Conservation (phyloP, 176 grass and related monocot genomes). For the Carex scoparia region DNA sequence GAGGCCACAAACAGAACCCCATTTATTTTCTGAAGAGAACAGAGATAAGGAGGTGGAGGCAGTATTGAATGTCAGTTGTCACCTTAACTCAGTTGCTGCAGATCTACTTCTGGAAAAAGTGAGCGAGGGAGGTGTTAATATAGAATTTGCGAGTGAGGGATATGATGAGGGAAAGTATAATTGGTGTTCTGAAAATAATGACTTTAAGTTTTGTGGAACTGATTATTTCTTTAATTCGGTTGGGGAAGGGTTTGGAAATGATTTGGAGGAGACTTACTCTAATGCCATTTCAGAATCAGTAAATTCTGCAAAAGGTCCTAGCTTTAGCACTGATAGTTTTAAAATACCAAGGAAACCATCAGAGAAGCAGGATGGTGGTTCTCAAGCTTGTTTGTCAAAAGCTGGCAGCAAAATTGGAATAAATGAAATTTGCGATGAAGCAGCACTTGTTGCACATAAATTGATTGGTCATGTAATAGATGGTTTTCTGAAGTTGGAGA, state of each 20-base stretch:
- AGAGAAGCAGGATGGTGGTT: conserved; percentile 4
- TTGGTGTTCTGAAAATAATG: conserved; percentile 18
- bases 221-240: conserved; percentile 16
- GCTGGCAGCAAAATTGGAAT: conserved; percentile 23
- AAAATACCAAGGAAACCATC: not conserved
- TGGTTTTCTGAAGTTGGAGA: conserved; percentile 34
- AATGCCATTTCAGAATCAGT: conserved; percentile 19
- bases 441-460: conserved; percentile 39
- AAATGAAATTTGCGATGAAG: conserved; percentile 43
- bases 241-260: conserved; percentile 1
- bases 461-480: conserved; percentile 49
- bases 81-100: conserved; percentile 25
- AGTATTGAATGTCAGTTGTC: conserved; percentile 35
- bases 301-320: not conserved
- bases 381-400: not conserved
- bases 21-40: conserved; percentile 24
- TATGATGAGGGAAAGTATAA: conserved; percentile 9
- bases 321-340: not conserved
- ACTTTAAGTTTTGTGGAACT: conserved; percentile 31
- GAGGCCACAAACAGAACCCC: not conserved
- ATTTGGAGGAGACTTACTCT: conserved; percentile 20
- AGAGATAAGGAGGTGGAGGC: conserved; percentile 34
- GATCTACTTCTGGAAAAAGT: conserved; percentile 7
- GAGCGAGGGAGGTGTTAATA: not conserved
- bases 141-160: not conserved